These are phyloP conservation scores for Ophiostoma piceae DNA, from an alignment of 2,329 filamentous ascomycete species.

Conservation along the genomic window DNA sequence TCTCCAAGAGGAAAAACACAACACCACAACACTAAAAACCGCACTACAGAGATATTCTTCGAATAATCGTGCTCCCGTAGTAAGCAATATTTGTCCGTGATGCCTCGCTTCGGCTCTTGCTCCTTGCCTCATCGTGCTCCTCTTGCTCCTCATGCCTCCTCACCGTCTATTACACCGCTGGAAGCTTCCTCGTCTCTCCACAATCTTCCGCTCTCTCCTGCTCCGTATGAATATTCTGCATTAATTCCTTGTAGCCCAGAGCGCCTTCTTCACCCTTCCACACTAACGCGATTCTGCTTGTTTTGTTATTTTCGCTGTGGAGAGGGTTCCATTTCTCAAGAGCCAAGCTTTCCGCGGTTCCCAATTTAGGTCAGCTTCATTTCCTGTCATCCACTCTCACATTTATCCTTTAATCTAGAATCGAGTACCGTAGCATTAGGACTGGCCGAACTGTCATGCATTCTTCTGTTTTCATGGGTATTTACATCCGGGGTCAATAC, in stretches of 20 bases:
- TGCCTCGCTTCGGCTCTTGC: not conserved
- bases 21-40: not conserved
- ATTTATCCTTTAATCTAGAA: not conserved
- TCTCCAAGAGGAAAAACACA: not conserved
- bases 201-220: not conserved
- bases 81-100: not conserved
- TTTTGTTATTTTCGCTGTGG: not conserved
- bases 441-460: not conserved
- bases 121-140: not conserved
- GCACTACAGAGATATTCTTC: not conserved
- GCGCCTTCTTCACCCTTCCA: not conserved
- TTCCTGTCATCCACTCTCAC: conserved; percentile 1
- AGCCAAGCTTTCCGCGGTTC: conserved; percentile 7
- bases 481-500: conserved; percentile 5
- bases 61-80: not conserved
- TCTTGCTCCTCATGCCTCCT: not conserved
- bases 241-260: not conserved
- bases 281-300: not conserved
- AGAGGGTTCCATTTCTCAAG: conserved; percentile 4
- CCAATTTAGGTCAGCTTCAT: conserved; percentile 7
- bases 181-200: not conserved
- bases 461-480: not conserved
- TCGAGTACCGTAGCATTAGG: not conserved
- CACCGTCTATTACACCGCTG: conserved; percentile 5
- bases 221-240: not conserved